These are phyloP conservation scores for Penicillium vulpinum DNA, from an alignment of 2,329 filamentous ascomycete genomes.

Conservation along the genomic window DNA sequence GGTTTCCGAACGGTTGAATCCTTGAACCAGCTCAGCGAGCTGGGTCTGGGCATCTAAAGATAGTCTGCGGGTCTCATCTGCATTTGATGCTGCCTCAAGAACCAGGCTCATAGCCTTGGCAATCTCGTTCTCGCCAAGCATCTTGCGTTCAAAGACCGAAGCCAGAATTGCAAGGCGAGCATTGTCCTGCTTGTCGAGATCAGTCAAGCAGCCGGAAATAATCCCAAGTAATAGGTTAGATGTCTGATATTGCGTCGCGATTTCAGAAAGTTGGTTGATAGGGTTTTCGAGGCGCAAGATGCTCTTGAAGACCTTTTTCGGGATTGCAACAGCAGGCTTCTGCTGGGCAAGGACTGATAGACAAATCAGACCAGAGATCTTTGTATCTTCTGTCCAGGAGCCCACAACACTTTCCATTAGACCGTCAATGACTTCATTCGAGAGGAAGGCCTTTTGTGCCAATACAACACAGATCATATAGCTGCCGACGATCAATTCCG, in stretches of 20 bases:
- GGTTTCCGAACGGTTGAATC: slow-evolving; percentile 61
- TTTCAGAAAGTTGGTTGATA: slow-evolving; percentile 35
- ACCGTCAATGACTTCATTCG: slow-evolving; percentile 76
- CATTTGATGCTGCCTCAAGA: slow-evolving; percentile 33
- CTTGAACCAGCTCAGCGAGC: slow-evolving; percentile 66
- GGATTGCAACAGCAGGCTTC: slow-evolving; percentile 68
- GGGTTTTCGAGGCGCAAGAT: slow-evolving; percentile 38
- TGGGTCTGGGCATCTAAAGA: slow-evolving; percentile 57
- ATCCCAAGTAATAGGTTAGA: slow-evolving; percentile 40
- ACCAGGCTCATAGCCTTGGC: slow-evolving; percentile 35
- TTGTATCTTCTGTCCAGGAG: slow-evolving; percentile 73
- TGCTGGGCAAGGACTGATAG: slow-evolving; percentile 80
- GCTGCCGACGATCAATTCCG: slow-evolving; percentile 79
- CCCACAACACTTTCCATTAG: slow-evolving; percentile 85
- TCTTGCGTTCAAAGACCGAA: slow-evolving; percentile 34
- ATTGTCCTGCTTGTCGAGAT: slow-evolving; percentile 35
- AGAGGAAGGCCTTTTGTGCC: slow-evolving; percentile 75
- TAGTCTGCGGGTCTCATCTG: slow-evolving; percentile 50
- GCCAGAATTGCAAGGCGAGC: slow-evolving; percentile 50
- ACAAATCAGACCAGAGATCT: slow-evolving; percentile 73
- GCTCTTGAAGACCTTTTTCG: slow-evolving; percentile 65
- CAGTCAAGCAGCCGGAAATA: slow-evolving; percentile 35
- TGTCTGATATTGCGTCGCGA: slow-evolving; percentile 35
- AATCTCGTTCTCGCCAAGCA: slow-evolving; percentile 34
- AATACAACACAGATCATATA: slow-evolving; percentile 90